Base-by-base conservation (phyloP, 140 eudicot species). In the Erigeron philadelphicus region DNA sequence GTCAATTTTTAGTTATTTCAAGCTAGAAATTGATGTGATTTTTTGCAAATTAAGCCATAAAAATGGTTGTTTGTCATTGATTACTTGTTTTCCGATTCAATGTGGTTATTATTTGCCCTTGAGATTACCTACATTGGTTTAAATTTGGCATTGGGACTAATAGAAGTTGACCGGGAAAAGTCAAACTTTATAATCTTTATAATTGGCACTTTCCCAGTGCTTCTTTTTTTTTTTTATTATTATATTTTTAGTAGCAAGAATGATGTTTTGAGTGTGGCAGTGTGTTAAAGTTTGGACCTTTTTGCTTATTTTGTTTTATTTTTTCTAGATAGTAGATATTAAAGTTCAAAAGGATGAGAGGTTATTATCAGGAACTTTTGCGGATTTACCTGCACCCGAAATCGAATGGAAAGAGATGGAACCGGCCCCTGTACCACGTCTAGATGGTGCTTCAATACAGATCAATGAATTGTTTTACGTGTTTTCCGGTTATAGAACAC, bases 401-500 rank as follows among this genome's bases (percentile, higher is more conserved):
- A 62, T 79, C 16, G 40, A 87, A 61, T 89, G 99, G 99, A 96
- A 93, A 78, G 75, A 85, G 77, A 84, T 93, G 96, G 45, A 86
- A 6, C 49, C 90, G 0, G 90, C 97, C 48, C 99, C 99, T 0
- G 94, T 85, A 47, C 90, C 93, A 9, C 95, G 97, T 71, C 87
- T 93, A 15, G 96, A 85, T 67, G 96, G 93, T 5, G 85, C 95
- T 49, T 85, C 98, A 0, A 72, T 87, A 61, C 98, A 93, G 70
- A 89, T 93, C 62, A 83, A 93, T 59, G 69, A 93, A 61, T 86
- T 84, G 38, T 75, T 93, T 63, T 93, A 56, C 58, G 99, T 93
- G 41, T 89, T 93, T 80, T 93, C 96, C 45, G 99, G 99, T 43
- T 93, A 87, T 73, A 87, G 90, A 59, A 86, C 77, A 73, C 88